Percentiles rank a stretch among this genome's conserved stretches.
Conservation (phyloP, 2,329 filamentous ascomycete species). For the Aspergillus pseudoglaucus region DNA sequence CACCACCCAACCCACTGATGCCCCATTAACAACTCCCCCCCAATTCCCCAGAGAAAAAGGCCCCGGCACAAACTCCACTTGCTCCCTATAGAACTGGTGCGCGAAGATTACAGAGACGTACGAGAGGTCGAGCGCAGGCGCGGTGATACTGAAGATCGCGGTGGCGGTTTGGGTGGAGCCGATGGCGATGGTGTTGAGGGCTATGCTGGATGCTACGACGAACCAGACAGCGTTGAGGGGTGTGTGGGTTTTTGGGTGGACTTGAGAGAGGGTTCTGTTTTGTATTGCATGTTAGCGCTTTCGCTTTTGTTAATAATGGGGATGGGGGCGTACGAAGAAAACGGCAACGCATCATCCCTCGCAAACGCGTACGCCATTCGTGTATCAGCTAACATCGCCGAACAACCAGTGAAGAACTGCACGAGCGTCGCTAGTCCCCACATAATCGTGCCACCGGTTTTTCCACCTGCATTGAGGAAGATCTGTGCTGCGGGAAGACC, state of each 20-base stretch:
- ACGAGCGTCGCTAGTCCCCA: conserved; percentile 58
- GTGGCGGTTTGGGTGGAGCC: conserved; percentile 40
- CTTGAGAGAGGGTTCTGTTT: conserved; percentile 44
- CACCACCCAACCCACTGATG: conserved; percentile 55
- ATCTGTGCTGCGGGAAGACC: conserved; percentile 56
- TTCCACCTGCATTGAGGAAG: conserved; percentile 55
- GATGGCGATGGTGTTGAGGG: conserved; percentile 45
- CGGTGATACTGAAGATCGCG: conserved; percentile 49
- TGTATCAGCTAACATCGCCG: conserved; percentile 58
- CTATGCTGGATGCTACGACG: conserved; percentile 51
- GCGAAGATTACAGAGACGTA: conserved; percentile 58
- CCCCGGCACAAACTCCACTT: conserved; percentile 50
- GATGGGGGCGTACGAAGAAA: conserved; percentile 42
- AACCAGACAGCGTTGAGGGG: conserved; percentile 60
- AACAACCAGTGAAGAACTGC: conserved; percentile 59
- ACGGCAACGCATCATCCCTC: conserved; percentile 55
- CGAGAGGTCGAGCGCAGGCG: conserved; percentile 46
- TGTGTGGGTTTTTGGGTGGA: conserved; percentile 51
- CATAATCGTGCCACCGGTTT: conserved; percentile 52
- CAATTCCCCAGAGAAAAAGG: conserved; percentile 53
- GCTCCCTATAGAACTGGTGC: conserved; percentile 47
- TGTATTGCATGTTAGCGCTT: neutral
- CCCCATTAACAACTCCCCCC: conserved; percentile 49
- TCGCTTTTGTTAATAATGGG: neutral
- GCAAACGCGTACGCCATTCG: conserved; percentile 58